A percentile compares a stretch with the other conserved stretches of the same genome.
Conservation (phyloP, 177 flowering plant species). For the Vitis hybrid region DNA sequence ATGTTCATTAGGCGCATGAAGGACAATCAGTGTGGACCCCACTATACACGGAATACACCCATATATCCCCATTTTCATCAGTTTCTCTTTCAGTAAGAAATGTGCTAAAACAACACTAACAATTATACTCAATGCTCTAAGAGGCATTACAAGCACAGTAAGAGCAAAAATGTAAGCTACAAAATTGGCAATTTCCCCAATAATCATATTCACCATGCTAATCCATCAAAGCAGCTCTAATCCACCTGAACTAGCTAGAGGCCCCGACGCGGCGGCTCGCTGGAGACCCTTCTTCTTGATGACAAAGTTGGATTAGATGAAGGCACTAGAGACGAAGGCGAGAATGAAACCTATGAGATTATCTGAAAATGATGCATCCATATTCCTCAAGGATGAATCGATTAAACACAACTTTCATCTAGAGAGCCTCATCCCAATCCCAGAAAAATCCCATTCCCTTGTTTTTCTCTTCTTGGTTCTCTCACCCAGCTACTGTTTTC, state of each 20-base stretch:
- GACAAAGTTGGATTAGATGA: conserved; percentile 81
- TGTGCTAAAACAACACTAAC: conserved; percentile 51
- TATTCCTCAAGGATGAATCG: too few species aligned
- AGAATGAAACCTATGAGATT: conserved; percentile 66
- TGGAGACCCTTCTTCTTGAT: conserved; percentile 76
- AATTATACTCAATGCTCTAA: conserved; percentile 84
- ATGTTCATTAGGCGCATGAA: too few species aligned
- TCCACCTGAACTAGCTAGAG: conserved; percentile 69
- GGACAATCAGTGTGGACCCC: too few species aligned
- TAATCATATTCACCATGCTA: conserved; percentile 82
- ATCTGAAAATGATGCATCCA: conserved; percentile 8
- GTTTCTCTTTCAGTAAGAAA: too few species aligned
- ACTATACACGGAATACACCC: too few species aligned
- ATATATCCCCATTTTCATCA: too few species aligned
- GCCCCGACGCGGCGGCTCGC: conserved; percentile 25
- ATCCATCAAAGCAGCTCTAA: conserved; percentile 87
- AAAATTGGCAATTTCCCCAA: conserved; percentile 53
- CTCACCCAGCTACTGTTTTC: too few species aligned
- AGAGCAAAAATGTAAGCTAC: conserved; percentile 53
- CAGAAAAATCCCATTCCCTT: too few species aligned
- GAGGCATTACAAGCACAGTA: conserved; percentile 77
- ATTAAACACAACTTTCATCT: too few species aligned
- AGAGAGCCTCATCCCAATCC: too few species aligned
- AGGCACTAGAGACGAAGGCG: conserved; percentile 64
- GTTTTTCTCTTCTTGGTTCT: too few species aligned